Evolutionary conservation across 1,139 yeast genomes (phyloP), one percentile per base, ranked within the genome.

Genomic region (Suhomyces anneliseae): DNA sequence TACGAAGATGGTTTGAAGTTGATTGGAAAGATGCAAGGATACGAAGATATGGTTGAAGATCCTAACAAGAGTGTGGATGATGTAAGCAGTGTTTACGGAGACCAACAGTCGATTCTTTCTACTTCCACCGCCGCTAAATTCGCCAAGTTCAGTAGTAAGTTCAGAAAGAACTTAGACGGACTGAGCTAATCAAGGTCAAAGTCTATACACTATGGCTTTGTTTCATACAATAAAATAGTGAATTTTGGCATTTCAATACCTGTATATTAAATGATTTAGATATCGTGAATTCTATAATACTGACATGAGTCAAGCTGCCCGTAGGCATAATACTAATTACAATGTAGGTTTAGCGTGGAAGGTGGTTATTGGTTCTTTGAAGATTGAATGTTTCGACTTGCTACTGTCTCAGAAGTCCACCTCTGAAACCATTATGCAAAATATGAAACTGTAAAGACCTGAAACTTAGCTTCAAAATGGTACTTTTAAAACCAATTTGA

Each of bases 1-100:
- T 69, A 59, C 49, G 79, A 75, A 51, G 77, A 73, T 49, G 79
- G 79, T 11, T 46, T 68, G 45, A 59, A 56, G 48, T 62, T 74
- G 49, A 65, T 74, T 29, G 58, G 66, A 24, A 75, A 74, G 55
- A 68, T 75, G 72, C 60, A 64, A 34, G 56, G 55, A 5, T 53
- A 48, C 36, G 48, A 41, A 27, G 44, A 39, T 9, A 7, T 34
- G 26, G 43, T 33, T 0, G 55, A 46, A 4, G 51, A 46, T 12
- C 31, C 42, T 4, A 40, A 43, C 34, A 36, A 31, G 11, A 39
- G 44, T 15, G 27, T 36, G 19, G 64, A 58, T 11, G 67, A 60
- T 34, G 56, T 56, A 29, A 58, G 57, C 29, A 58, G 59, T 40
- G 50, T 55, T 19, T 54, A 65, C 12, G 46, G 54, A 14, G 65